Base-by-base conservation (phyloP, 2,329 filamentous ascomycete genomes). In the Aspergillus sp. region DNA sequence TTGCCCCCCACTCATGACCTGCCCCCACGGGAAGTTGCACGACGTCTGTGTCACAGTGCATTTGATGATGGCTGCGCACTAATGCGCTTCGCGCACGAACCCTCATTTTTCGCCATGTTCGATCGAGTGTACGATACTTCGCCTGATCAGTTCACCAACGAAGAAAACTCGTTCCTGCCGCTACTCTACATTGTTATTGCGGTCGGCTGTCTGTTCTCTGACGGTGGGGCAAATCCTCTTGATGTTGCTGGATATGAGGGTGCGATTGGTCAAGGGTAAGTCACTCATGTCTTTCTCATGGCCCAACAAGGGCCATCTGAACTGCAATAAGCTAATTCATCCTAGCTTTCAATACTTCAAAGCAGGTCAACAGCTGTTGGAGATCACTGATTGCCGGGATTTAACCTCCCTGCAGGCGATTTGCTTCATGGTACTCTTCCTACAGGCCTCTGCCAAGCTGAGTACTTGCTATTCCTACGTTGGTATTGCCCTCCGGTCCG, bases 381-480 rank as follows among this genome's bases (percentile, higher is more conserved):
- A 84, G 64, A 78, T 84, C 41, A 83, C 82, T 1, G 81, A 84
- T 62, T 92, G 90, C 66, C 86, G 90, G 50, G 90, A 93, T 70
- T 80, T 94, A 47, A 84, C 82, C 19, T 90, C 90, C 1, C 78
- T 94, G 8, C 90, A 95, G 73, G 86, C 89, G 2, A 82, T 95
- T 6, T 78, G 92, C 19, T 92, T 91, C 72, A 90, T 92, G 83
- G 89, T 92, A 52, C 79, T 94, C 2, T 95, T 93, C 70, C 81
- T 94, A 1, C 91, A 95, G 70, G 87, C 89, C 2, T 90, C 91
- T 2, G 90, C 90, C 8, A 91, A 91, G 70, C 78, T 94, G 30
- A 90, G 88, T 70, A 89, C 87, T 8, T 94, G 90, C 71, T 94
- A 94, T 74, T 86, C 90, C 0, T 92, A 91, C 67, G 84, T 94